Evolutionary conservation across 257 asterid species (phyloP), one percentile per base, ranked within the genome.

Genomic region (Lycium barbarum): DNA sequence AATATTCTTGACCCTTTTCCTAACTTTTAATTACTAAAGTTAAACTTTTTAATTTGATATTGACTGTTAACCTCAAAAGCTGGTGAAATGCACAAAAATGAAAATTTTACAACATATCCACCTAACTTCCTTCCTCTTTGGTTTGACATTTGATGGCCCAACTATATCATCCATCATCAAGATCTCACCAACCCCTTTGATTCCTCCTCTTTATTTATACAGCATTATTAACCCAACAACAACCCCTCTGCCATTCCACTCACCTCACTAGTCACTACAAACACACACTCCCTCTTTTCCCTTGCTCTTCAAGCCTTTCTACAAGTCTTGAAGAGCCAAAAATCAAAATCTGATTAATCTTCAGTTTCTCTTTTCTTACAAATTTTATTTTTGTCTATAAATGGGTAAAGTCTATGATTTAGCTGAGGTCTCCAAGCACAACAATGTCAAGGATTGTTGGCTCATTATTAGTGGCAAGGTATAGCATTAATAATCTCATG

Each of bases 391-490:
- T 13, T 51, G 47, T 76, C 15, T 26, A 3, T 26, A 53, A 26
- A 76, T 76, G 82, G 82, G 65, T 53, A 78, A 78, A 13, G 65
- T 51, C 2, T 53, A 13, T 49, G 53, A 54, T 53, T 78, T 78
- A 53, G 82, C 49, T 78, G 82, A 78, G 82, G 82, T 78, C 8
- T 26, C 82, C 59, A n/a, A 53, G 62, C 82, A 78, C 82, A 53
- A 78, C 47, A 78, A 78, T 26, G 14, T 49, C 26, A 78, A 78
- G 47, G 82, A 78, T 78, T 78, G 82, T 53, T 78, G 82, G 82
- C 65, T 78, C 62, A 78, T 78, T 26, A 78, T 78, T 15, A 53
- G 65, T 78, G 82, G 82, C 82, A 78, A 78, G 82, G 82, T 78
- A 78, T 78, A 3, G 7, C 13, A 1, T 49, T 0, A 26, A 26